phyloP scores from a whole-genome alignment of 306 rosid genomes.

The Rosa multiflora region DNA sequence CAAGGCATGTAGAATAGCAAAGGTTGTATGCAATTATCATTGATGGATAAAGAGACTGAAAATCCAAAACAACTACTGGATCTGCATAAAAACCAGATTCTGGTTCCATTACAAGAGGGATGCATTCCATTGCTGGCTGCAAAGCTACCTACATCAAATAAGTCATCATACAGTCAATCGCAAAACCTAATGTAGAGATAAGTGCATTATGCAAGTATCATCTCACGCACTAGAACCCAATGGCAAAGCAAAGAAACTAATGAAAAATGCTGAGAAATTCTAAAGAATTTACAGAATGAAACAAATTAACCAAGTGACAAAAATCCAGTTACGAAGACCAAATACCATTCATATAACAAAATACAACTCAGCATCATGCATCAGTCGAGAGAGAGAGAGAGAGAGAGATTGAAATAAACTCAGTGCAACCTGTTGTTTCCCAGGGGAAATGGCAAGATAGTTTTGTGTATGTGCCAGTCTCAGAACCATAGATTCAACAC shows the following conservation, averaged over 20 bases:
- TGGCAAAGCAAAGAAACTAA: not conserved
- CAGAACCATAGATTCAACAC: slow-evolving; percentile 93
- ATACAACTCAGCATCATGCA: not conserved
- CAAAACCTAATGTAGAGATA: not conserved
- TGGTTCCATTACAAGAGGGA: slow-evolving; percentile 98
- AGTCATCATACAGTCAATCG: not conserved
- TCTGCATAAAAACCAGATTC: slow-evolving; percentile 94
- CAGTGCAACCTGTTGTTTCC: slow-evolving; percentile 68
- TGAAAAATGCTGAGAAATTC: not conserved
- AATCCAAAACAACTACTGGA: slow-evolving; percentile 90
- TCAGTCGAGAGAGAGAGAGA: slow-evolving; percentile 20
- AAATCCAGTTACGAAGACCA: not conserved
- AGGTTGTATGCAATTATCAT: slow-evolving; percentile 98
- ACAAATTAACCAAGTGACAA: not conserved
- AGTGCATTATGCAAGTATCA: not conserved
- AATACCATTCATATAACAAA: not conserved
- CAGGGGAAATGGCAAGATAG: slow-evolving; percentile 88
- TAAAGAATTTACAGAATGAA: not conserved
- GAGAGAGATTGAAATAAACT: slow-evolving; percentile 1
- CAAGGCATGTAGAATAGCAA: slow-evolving; percentile 92
- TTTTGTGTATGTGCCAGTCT: slow-evolving; percentile 92
- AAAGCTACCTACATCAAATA: slow-evolving; percentile 74
- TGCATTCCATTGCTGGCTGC: slow-evolving; percentile 98
- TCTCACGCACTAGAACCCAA: not conserved
- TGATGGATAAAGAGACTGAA: slow-evolving; percentile 96